Evolutionary conservation across 768 basidiomycete genomes (phyloP), one percentile per base, ranked within the genome.

Genomic region (Boletus subparvulus): DNA sequence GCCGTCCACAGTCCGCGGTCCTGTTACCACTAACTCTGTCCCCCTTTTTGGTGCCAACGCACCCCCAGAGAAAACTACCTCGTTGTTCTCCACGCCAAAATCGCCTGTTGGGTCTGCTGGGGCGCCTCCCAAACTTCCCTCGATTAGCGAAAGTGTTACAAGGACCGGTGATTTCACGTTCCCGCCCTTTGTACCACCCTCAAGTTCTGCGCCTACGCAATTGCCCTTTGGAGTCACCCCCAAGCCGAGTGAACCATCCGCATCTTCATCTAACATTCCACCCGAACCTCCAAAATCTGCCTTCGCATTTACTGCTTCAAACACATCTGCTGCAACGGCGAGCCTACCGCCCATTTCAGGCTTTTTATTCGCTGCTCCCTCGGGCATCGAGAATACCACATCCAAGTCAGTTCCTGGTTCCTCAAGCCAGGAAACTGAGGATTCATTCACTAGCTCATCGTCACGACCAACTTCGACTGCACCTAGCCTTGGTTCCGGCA

Each of bases 51-150:
- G 50, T 46, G 10, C 36, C 39, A 62, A 56, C 40, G 28, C 47
- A 37, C 50, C 28, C 3, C 30, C 47, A 32, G 69, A 69, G 48
- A 71, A 67, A 47, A 28, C 50, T 10, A 17, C 63, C 1, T 33
- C 60, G 2, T 28, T 49, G 33, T 64, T 67, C 30, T 33, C 66
- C 12, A 73, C 73, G 66, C 73, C 80, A 19, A 72, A 75, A 35
- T 74, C 52, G 21, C 74, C 78, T 53, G 61, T 48, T 32, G 62
- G 63, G 21, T 57, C 70, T 24, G 46, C 60, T 7, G 62, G 61
- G 33, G 24, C 59, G 5, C 30, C 69, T 30, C 26, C 44, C 13
- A 56, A 58, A 50, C 19, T 33, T 10, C 26, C 55, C 16, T 58
- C 61, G 1, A 43, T 65, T 16, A 56, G 44, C 10, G 71, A 68